Base-by-base conservation (phyloP, 495 filamentous ascomycete genomes). In the Penicillium mononematosum region DNA sequence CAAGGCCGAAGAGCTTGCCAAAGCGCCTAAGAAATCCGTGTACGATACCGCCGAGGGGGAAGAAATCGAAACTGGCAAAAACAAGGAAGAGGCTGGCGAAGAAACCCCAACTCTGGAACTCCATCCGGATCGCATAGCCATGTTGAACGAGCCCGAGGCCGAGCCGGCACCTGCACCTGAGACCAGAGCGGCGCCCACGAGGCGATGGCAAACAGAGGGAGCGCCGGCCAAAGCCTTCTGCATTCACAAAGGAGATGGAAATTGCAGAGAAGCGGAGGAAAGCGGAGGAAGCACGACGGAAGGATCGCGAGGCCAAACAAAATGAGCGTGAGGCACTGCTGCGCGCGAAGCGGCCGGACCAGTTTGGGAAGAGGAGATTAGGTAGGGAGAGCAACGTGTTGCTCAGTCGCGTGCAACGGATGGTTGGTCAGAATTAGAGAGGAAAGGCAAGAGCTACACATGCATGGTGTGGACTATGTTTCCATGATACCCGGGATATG, bases 381-480 rank as follows among this genome's bases (percentile, higher is more conserved):
- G 94, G 94, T 2, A 79, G 88, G 54, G 90, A 96, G 79, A 91
- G 92, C 56, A 81, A 81, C n/a, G 78, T 94, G 12, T 59, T 98
- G 61, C 71, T 96, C 52, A 88, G 91, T 71, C 90, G 84, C 68
- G 87, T 96, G 14, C 86, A 89, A 78, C 84, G 79, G 63, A 74
- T 92, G 70, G 81, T 95, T 54, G 84, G 75, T 31, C 50, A 69
- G 58, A 47, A 55, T n/a, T 50, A 46, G 43, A 54, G 34, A 19
- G 8, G 22, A 32, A 39, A 38, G 19, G 44, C 44, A 14, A 43
- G 27, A 58, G 31, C 43, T 39, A 55, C 44, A 46, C 34, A 16
- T 45, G 25, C 31, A 36, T 39, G 39, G 24, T 39, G 32, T 55
- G 44, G 20, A 36, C 44, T 55, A 51, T 58, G 24, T 59, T 55